phyloP scores from a whole-genome alignment of 2,329 filamentous ascomycete species.

The Microsporum ferrugineum region DNA sequence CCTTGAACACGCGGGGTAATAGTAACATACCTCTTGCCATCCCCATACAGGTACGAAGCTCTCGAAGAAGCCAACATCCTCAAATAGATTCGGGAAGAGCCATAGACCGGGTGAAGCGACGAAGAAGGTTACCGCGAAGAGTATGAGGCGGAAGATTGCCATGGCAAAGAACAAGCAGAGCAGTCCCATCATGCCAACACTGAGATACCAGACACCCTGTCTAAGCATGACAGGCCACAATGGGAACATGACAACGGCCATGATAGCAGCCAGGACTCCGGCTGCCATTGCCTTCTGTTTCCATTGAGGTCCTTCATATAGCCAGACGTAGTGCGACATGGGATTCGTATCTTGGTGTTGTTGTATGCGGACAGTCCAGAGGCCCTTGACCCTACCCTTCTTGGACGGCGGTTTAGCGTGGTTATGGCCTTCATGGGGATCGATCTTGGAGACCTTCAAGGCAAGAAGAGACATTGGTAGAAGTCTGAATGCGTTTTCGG shows the following conservation, averaged over 20 bases:
- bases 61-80: slow-evolving; percentile 97
- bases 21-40: slow-evolving; percentile 78
- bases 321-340: slow-evolving; percentile 82
- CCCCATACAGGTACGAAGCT: slow-evolving; percentile 94
- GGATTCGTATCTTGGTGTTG: slow-evolving; percentile 69
- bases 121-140: slow-evolving; percentile 91
- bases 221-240: slow-evolving; percentile 87
- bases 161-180: slow-evolving; percentile 92
- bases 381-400: slow-evolving; percentile 82
- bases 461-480: slow-evolving; percentile 90
- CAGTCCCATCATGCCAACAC: slow-evolving; percentile 81
- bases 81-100: slow-evolving; percentile 95
- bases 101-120: slow-evolving; percentile 76
- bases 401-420: slow-evolving; percentile 54
- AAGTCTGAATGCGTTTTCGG: slow-evolving; percentile 89
- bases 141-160: slow-evolving; percentile 90
- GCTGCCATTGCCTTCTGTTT: slow-evolving; percentile 86
- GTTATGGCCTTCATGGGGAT: slow-evolving; percentile 64
- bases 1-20: neutral
- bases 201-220: slow-evolving; percentile 92
- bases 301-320: slow-evolving; percentile 88
- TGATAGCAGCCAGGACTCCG: slow-evolving; percentile 70
- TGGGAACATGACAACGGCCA: slow-evolving; percentile 85
- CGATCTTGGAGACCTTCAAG: slow-evolving; percentile 73
- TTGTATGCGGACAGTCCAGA: slow-evolving; percentile 92